Base-by-base conservation (phyloP, 495 filamentous ascomycete species). In the Aspergillus bridgeri region DNA sequence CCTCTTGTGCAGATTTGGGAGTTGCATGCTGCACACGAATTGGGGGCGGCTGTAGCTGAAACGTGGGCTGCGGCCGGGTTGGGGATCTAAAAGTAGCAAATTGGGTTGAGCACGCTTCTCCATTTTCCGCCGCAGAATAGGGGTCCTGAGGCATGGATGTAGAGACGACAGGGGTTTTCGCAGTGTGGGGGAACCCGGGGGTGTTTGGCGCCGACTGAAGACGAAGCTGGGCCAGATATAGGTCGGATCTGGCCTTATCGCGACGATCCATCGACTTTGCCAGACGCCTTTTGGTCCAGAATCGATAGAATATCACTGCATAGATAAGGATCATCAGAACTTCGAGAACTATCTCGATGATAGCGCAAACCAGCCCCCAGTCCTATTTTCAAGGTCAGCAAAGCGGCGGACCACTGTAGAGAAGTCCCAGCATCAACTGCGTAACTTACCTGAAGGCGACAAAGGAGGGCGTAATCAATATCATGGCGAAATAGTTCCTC, bases 281-380 rank as follows among this genome's bases (percentile, higher is more conserved):
- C 56, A 99, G 89, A 65, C 86, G 85, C 69, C 90, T 88, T 81
- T 99, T 99, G 57, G 89, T 89, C 82, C 90, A 94, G 80, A 96
- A 89, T 62, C 94, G 89, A 81, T 94, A 98, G 78, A 96, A 96
- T 69, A 95, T 86, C 68, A 97, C 81, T 69, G 80, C 90, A 79
- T 99, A 99, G 67, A 99, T 88, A 38, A 83, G 74, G 69, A 99
- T 96, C 62, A 89, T 89, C 72, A 99, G 84, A 63, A 88, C 79
- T 71, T 99, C 94, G 61, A 99, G 82, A 54, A 95, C 89, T 60
- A 99, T 82, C 77, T 99, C 94, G 75, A 99, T 98, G 67, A 99
- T 89, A 68, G 89, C 89, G 79, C 94, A 99, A 64, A 99, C 87
- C 49, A 99, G 83, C 19, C 88, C 83, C 94, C 94, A 99, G 74